phyloP scores from a whole-genome alignment of 1,139 yeast genomes.

The Candida albicans region DNA sequence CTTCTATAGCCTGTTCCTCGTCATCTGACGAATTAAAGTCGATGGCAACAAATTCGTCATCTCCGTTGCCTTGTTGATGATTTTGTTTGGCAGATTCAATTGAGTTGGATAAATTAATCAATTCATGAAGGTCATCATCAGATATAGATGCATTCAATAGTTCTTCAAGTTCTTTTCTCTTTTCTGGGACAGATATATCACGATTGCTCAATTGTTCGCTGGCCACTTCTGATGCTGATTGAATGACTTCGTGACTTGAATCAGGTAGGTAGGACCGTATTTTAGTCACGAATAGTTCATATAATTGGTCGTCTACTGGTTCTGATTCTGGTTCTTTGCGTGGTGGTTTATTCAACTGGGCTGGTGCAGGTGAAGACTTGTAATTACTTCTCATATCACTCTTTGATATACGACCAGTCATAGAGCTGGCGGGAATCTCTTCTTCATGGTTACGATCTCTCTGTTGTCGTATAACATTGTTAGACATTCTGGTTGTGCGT shows the following conservation, averaged over 20 bases:
- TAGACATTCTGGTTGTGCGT: slow-evolving; percentile 53
- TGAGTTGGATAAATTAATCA: slow-evolving; percentile 49
- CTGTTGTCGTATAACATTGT: slow-evolving; percentile 66
- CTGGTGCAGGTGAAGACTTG: slow-evolving; percentile 4
- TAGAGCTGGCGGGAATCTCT: slow-evolving; percentile 66
- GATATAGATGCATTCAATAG: slow-evolving; percentile 48
- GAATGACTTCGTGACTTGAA: slow-evolving; percentile 42
- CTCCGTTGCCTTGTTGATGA: slow-evolving; percentile 27
- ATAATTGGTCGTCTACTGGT: slow-evolving; percentile 24
- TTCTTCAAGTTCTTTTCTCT: slow-evolving; percentile 38
- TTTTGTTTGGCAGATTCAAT: slow-evolving; percentile 40
- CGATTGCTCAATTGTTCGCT: slow-evolving; percentile 60
- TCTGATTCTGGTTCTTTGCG: slow-evolving; percentile 3
- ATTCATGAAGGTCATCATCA: slow-evolving; percentile 51
- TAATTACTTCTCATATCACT: slow-evolving; percentile 65
- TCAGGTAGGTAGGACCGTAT: slow-evolving; percentile 34
- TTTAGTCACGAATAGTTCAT: slow-evolving; percentile 31
- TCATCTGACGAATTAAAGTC: slow-evolving; percentile 8
- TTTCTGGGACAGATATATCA: slow-evolving; percentile 18
- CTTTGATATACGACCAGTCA: slow-evolving; percentile 63
- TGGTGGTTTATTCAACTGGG: too few relatives aligned
- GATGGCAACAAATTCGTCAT: slow-evolving; percentile 16
- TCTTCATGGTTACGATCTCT: slow-evolving; percentile 35
- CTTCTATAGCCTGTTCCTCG: slow-evolving; percentile 23
- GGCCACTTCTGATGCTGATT: slow-evolving; percentile 65